Conservation (phyloP, 2,329 filamentous ascomycete species). For the Talaromyces albobiverticillius region DNA sequence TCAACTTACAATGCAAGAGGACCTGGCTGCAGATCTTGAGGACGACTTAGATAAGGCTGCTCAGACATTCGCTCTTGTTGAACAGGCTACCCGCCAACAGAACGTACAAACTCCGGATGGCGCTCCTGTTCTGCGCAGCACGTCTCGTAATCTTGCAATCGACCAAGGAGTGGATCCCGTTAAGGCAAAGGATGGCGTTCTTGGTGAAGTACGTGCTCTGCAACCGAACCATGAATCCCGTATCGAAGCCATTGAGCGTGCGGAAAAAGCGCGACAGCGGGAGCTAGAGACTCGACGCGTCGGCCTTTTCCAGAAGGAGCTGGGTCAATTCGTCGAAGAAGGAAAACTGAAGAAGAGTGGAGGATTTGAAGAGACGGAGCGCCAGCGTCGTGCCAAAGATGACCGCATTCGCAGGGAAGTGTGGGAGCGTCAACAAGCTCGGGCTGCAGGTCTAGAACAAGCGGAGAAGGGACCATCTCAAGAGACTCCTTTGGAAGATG, state of each 20-base stretch:
- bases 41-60: slow-evolving; percentile 94
- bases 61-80: slow-evolving; percentile 90
- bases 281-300: slow-evolving; percentile 74
- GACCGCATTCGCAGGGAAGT: slow-evolving; percentile 79
- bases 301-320: slow-evolving; percentile 80
- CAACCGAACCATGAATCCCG: slow-evolving; percentile 92
- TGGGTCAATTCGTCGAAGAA: slow-evolving; percentile 80
- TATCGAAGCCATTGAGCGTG: slow-evolving; percentile 94
- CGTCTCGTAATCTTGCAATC: slow-evolving; percentile 51
- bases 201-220: slow-evolving; percentile 89
- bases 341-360: slow-evolving; percentile 94
- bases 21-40: slow-evolving; percentile 84
- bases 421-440: slow-evolving; percentile 52
- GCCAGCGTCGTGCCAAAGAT: slow-evolving; percentile 78
- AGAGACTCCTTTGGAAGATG: slow-evolving; percentile 18
- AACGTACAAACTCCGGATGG: slow-evolving; percentile 62
- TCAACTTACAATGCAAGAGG: slow-evolving; percentile 92
- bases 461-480: slow-evolving; percentile 27
- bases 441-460: slow-evolving; percentile 50
- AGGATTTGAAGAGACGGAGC: slow-evolving; percentile 89
- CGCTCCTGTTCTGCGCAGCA: slow-evolving; percentile 43
- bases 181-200: slow-evolving; percentile 83
- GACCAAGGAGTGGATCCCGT: slow-evolving; percentile 64
- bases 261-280: slow-evolving; percentile 84
- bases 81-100: slow-evolving; percentile 98